Conservation (phyloP, 306 rosid species). For the Dicorynia guianensis region DNA sequence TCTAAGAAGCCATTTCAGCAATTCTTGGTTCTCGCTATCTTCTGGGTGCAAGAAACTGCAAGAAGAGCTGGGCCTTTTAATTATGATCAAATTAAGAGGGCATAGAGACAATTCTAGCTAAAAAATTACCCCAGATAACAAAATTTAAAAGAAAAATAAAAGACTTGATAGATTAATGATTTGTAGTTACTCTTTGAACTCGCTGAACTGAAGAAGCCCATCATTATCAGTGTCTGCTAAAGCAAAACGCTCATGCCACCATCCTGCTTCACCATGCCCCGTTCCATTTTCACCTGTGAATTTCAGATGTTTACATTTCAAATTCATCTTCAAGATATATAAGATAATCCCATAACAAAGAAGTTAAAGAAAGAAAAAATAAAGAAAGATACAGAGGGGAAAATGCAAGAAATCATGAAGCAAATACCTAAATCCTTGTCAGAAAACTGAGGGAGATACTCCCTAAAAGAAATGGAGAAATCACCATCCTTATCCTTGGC, state of each 20-base stretch:
- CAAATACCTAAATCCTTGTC: constrained; percentile 56
- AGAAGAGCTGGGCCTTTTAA: not conserved
- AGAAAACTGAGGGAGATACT: constrained; percentile 71
- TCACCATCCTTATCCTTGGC: constrained; percentile 62
- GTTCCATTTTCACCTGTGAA: constrained; percentile 54
- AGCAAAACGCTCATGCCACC: constrained; percentile 76
- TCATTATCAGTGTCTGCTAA: constrained; percentile 64
- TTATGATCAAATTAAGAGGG: not conserved
- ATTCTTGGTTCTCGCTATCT: constrained; percentile 63
- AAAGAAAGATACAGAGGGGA: not conserved
- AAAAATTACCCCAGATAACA: not conserved
- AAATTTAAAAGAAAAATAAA: not conserved
- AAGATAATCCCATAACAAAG: not conserved
- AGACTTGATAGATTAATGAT: not conserved
- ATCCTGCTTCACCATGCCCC: constrained; percentile 81
- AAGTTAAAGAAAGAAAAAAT: not conserved
- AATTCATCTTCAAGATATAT: not conserved
- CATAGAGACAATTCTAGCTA: not conserved
- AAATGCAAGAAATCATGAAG: not conserved
- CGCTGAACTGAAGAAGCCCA: constrained; percentile 65
- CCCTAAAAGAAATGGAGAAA: constrained; percentile 59
- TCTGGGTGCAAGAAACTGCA: constrained; percentile 82
- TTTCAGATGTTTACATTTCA: constrained; percentile 31
- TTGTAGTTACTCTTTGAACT: constrained; percentile 63
- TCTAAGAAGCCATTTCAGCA: constrained; percentile 63